Conservation (phyloP, 805 yeast genomes). For the Wickerhamiella sorbophila region DNA sequence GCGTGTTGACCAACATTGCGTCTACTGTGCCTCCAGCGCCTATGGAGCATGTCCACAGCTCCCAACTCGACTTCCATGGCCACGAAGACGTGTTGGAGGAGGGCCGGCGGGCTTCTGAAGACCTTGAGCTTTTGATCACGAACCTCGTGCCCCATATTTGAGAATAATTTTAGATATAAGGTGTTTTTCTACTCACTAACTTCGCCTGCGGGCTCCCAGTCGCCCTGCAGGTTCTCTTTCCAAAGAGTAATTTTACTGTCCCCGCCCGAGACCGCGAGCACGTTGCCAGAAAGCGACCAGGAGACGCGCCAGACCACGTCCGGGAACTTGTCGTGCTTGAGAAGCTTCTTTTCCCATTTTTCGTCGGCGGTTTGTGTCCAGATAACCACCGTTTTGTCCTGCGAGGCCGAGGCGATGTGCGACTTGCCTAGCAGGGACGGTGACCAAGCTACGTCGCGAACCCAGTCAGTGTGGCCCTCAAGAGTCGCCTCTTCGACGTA, state of each 20-base stretch:
- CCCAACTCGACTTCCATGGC: neutral
- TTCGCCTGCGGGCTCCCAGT: constrained; percentile 96
- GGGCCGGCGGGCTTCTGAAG: constrained; percentile 67
- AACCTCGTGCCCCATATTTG: constrained; percentile 11
- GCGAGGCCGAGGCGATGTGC: constrained; percentile 92
- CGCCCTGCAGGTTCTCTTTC: constrained; percentile 87
- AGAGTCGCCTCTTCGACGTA: constrained; percentile 63
- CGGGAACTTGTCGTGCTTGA: constrained; percentile 73
- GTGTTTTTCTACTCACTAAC: constrained; percentile 50
- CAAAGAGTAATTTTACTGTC: constrained; percentile 91
- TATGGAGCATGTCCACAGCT: neutral
- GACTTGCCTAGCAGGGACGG: constrained; percentile 77
- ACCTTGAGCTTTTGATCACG: constrained; percentile 54
- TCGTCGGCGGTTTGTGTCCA: constrained; percentile 74
- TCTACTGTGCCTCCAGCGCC: constrained; percentile 36
- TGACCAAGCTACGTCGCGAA: constrained; percentile 97
- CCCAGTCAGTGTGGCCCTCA: constrained; percentile 95
- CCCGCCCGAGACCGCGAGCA: constrained; percentile 90
- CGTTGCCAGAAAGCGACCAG: constrained; percentile 93
- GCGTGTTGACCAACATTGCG: constrained; percentile 75
- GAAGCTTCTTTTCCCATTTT: constrained; percentile 67
- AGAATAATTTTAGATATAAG: neutral
- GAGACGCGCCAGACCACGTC: constrained; percentile 98
- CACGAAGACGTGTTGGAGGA: constrained; percentile 85
- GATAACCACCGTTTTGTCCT: constrained; percentile 84